Evolutionary conservation across 345 rosid species (phyloP).

Genomic region (Kernera saxatilis): DNA sequence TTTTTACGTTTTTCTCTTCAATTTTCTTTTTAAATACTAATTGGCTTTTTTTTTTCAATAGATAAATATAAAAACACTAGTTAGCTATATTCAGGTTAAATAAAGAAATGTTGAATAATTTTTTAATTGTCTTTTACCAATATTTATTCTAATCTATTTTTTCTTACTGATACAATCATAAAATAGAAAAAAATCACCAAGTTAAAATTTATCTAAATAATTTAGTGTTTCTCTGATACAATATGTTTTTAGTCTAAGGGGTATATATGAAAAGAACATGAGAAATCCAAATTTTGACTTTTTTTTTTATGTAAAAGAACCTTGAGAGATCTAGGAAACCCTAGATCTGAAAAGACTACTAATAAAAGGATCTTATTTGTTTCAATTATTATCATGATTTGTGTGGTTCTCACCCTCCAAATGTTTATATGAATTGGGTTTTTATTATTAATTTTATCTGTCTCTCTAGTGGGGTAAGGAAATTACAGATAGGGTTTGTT

Average conservation of each 20-base stretch:
- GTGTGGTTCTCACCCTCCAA: conserved; percentile 29
- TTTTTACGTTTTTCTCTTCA: neutral
- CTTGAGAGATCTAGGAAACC: conserved; percentile 31
- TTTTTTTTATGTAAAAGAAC: conserved; percentile 6
- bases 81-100: neutral
- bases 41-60: neutral
- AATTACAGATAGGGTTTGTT: conserved; percentile 31
- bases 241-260: neutral
- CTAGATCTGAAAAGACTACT: conserved; percentile 29
- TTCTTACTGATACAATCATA: neutral
- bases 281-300: conserved; percentile 28
- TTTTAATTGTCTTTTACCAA: neutral
- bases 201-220: neutral
- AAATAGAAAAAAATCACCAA: neutral
- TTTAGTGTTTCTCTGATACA: neutral
- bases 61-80: neutral
- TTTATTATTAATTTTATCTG: neutral
- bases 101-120: neutral
- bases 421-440: neutral
- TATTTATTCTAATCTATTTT: neutral
- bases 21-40: neutral
- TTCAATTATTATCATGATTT: conserved; percentile 21
- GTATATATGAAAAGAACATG: conserved; percentile 8
- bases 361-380: conserved; percentile 18
- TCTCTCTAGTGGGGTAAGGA: conserved; percentile 25